phyloP scores from a whole-genome alignment of 768 basidiomycete genomes.

The Kwoniella dendrophila region DNA sequence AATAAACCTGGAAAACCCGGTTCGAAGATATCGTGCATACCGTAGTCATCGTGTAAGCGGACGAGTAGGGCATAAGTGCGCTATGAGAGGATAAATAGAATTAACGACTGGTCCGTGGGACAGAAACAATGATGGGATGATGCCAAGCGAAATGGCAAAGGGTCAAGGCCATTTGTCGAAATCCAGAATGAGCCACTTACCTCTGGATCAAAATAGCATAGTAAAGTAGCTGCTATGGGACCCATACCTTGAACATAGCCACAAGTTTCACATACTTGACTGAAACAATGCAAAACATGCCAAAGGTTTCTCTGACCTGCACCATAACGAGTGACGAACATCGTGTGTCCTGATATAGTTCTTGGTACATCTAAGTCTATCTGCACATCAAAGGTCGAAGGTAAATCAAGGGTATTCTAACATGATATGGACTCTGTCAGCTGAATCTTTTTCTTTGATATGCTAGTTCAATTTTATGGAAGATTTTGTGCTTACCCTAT shows the following conservation, averaged over 20 bases:
- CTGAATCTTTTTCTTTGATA: neutral
- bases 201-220: slow-evolving; percentile 91
- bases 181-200: too few species aligned
- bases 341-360: slow-evolving; percentile 90
- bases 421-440: neutral
- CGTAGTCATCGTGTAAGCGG: slow-evolving; percentile 84
- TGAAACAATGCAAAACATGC: slow-evolving; percentile 90
- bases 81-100: slow-evolving; percentile 35
- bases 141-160: neutral
- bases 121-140: neutral
- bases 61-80: slow-evolving; percentile 81
- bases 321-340: slow-evolving; percentile 95
- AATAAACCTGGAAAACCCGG: slow-evolving; percentile 95
- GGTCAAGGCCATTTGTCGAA: neutral
- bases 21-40: slow-evolving; percentile 82
- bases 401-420: slow-evolving; percentile 69
- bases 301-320: slow-evolving; percentile 93
- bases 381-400: slow-evolving; percentile 90
- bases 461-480: too few species aligned
- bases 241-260: slow-evolving; percentile 99
- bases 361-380: slow-evolving; percentile 97
- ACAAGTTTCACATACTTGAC: slow-evolving; percentile 77
- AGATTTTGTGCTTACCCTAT: slow-evolving; percentile 52
- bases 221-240: slow-evolving; percentile 87
- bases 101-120: neutral